Conservation (phyloP, 495 filamentous ascomycete genomes). For the Cairneyella variabilis region DNA sequence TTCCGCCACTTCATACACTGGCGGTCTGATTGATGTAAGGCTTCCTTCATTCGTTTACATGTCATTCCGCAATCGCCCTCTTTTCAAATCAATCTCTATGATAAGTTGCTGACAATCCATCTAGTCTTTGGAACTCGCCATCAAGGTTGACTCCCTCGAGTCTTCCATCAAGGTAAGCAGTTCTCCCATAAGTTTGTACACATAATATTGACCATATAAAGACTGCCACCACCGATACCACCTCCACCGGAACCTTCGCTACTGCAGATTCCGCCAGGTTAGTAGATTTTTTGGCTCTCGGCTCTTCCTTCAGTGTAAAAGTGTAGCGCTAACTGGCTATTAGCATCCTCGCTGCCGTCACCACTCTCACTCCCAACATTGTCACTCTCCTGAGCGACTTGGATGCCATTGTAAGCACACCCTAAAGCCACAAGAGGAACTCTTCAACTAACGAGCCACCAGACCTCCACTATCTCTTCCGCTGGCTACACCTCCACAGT, state of each 20-base stretch:
- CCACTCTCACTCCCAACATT: constrained; percentile 4
- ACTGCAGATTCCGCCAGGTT: background rate
- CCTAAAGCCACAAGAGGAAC: background rate
- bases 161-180: too few relatives aligned
- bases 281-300: too few relatives aligned
- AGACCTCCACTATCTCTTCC: constrained; percentile 4
- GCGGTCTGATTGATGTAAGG: too few relatives aligned
- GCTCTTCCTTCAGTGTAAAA: too few relatives aligned
- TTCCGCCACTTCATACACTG: background rate
- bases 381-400: constrained; percentile 2
- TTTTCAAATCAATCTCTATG: too few relatives aligned
- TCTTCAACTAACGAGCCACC: background rate
- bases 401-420: constrained; percentile 8
- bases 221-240: constrained; percentile 3
- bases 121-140: background rate
- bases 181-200: too few relatives aligned
- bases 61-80: too few relatives aligned
- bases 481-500: constrained; percentile 1
- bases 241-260: constrained; percentile 5
- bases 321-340: too few relatives aligned
- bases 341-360: background rate
- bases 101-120: too few relatives aligned
- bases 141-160: background rate
- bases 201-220: too few relatives aligned
- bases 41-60: too few relatives aligned